phyloP scores from a whole-genome alignment of 1,284 basidiomycete genomes.

The Amylostereum areolatum region DNA sequence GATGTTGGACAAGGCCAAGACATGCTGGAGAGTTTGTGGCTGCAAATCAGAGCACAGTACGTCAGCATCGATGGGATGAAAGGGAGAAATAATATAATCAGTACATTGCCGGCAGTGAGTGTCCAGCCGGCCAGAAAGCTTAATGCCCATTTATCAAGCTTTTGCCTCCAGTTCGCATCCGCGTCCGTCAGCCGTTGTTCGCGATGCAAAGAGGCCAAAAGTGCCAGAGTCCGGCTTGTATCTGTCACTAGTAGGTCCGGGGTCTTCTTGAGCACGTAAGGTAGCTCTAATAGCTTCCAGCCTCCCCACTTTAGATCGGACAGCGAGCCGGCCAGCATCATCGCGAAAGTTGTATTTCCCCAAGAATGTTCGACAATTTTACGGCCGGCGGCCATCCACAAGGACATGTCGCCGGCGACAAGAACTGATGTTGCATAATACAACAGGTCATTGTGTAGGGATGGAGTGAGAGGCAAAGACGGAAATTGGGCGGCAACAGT shows the following conservation, averaged over 20 bases:
- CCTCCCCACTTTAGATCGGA: conserved; percentile 65
- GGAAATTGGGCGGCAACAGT: conserved; percentile 38
- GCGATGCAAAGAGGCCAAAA: conserved; percentile 44
- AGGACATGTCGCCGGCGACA: conserved; percentile 54
- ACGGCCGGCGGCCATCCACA: conserved; percentile 58
- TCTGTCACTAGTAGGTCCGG: conserved; percentile 37
- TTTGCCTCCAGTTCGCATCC: conserved; percentile 52
- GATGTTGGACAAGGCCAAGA: conserved; percentile 46
- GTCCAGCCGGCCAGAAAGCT: conserved; percentile 28
- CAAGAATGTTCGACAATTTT: conserved; percentile 48
- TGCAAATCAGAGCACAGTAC: conserved; percentile 8
- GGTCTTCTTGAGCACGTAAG: conserved; percentile 47
- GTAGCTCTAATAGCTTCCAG: conserved; percentile 62
- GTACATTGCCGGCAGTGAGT: conserved; percentile 27
- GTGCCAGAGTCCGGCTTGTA: conserved; percentile 34
- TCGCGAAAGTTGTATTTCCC: conserved; percentile 36
- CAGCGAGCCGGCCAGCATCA: conserved; percentile 51
- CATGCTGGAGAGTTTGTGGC: conserved; percentile 43
- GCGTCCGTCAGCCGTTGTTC: conserved; percentile 45
- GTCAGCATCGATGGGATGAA: too few relatives aligned
- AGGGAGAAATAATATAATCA: background rate
- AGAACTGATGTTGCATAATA: conserved; percentile 46
- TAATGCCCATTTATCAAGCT: conserved; percentile 40
- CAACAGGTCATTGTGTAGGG: conserved; percentile 38
- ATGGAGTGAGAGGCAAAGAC: conserved; percentile 29